Conservation (phyloP, 2,329 filamentous ascomycete species). For the Xylariaceae sp. region DNA sequence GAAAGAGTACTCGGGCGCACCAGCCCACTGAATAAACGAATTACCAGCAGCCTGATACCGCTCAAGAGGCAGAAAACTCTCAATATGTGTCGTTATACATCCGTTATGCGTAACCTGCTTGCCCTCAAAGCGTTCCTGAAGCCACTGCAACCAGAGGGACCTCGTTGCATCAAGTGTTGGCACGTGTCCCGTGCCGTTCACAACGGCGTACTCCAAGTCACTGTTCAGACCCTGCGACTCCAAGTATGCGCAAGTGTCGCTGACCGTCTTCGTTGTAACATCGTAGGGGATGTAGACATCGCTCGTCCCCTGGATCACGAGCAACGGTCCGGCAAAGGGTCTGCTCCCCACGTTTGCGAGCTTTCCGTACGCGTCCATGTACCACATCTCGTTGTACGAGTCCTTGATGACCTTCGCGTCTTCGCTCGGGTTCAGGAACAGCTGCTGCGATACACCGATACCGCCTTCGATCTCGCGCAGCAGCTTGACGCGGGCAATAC, state of each 20-base stretch:
- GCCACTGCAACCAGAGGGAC: slow-evolving; percentile 33
- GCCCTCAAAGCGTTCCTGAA: slow-evolving; percentile 30
- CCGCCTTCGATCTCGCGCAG: slow-evolving; percentile 30
- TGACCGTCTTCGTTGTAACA: slow-evolving; percentile 23
- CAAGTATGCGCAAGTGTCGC: slow-evolving; percentile 21
- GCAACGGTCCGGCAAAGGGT: slow-evolving; percentile 44
- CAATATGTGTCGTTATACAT: slow-evolving; percentile 18
- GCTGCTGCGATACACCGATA: slow-evolving; percentile 22
- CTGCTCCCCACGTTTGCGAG: slow-evolving; percentile 39
- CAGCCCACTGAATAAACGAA: slow-evolving; percentile 30
- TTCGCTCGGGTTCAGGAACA: slow-evolving; percentile 19
- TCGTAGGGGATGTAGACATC: slow-evolving; percentile 30
- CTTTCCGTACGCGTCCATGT: slow-evolving; percentile 32
- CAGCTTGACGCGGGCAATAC: slow-evolving; percentile 29
- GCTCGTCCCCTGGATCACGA: slow-evolving; percentile 44
- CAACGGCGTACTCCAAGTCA: slow-evolving; percentile 30
- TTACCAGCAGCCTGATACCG: slow-evolving; percentile 26
- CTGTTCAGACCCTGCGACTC: neutral
- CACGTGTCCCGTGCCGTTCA: slow-evolving; percentile 30
- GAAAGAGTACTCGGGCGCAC: slow-evolving; percentile 26
- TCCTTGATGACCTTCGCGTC: slow-evolving; percentile 18
- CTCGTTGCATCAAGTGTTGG: slow-evolving; percentile 31
- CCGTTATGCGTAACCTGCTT: slow-evolving; percentile 16
- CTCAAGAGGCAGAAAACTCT: slow-evolving; percentile 26
- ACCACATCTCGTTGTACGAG: slow-evolving; percentile 31